Evolutionary conservation across 2,329 filamentous ascomycete species (phyloP), one percentile per base, ranked within the genome.

Genomic region (Dothistroma pini): DNA sequence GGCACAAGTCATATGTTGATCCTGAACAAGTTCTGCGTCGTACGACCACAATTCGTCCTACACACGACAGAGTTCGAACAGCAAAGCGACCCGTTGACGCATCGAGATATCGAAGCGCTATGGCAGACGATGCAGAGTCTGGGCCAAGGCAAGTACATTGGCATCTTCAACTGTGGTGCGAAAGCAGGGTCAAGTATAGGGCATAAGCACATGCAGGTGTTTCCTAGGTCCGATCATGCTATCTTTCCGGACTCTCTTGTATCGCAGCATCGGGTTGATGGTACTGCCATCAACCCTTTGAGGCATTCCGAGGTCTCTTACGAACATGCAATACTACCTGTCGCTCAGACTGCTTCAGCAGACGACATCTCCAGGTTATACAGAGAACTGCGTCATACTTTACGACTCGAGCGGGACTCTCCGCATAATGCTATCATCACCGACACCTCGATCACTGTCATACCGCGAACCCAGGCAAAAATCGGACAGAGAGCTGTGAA

Each of bases 111-210:
- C 48, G 63, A 69, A 6, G 74, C 77, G 1, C 68, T 73, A 11
- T 77, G 76, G 75, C 67, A 69, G n/a, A 69, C 76, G 7, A 64
- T 76, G 32, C 47, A 62, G 51, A 58, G 63, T 2, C 41, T 48
- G 11, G 56, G 51, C 32, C 25, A 25, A 21, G 29, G 54, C n/a
- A 59, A 62, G 25, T 73, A 74, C 31, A 73, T 80, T 68, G 70
- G 76, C 54, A 76, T 81, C 38, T 80, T 76, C 67, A 80, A 80
- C 63, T 79, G 78, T 55, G 79, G 79, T 14, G 74, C 76, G 48
- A 75, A 78, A 29, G 75, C 75, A 54, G 79, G 78, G 19, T 75
- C 71, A 1, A 77, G 74, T 14, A 74, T 78, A 58, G 76, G 77
- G 3, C 78, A 81, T 66, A 80, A 80, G 64, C 78, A 80, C 67